phyloP scores from a whole-genome alignment of 805 yeast species.

The Cyberlindnera xylosilytica region DNA sequence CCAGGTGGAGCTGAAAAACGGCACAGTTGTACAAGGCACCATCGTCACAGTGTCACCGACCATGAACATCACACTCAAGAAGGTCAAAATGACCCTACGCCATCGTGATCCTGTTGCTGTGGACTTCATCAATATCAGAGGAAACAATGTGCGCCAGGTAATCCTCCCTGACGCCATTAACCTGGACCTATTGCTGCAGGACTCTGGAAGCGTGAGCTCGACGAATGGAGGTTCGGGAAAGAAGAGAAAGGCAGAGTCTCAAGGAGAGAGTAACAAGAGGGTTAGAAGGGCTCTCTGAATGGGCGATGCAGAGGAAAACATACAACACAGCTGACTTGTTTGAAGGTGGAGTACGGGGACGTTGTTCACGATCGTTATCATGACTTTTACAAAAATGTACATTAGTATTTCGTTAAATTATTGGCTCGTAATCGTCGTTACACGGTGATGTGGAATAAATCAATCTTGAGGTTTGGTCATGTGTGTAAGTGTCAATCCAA shows the following conservation, averaged over 20 bases:
- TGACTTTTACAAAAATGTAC: constrained; percentile 12
- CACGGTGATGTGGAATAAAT: not conserved
- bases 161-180: constrained; percentile 84
- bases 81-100: constrained; percentile 73
- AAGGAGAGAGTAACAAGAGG: constrained; percentile 28
- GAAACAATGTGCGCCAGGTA: constrained; percentile 82
- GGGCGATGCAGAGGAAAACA: not conserved
- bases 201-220: constrained; percentile 23
- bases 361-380: constrained; percentile 11
- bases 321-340: not conserved
- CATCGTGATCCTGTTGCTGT: constrained; percentile 66
- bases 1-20: constrained; percentile 88
- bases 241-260: constrained; percentile 21
- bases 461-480: constrained; percentile 30
- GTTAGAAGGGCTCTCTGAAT: constrained; percentile 30
- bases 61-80: constrained; percentile 83
- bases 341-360: not conserved
- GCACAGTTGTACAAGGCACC: constrained; percentile 82
- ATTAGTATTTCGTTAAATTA: constrained; percentile 6
- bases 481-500: constrained; percentile 74
- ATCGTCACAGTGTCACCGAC: constrained; percentile 81
- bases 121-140: constrained; percentile 82
- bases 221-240: constrained; percentile 5
- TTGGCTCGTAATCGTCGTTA: not conserved
- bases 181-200: constrained; percentile 58